A percentile compares a stretch with the other conserved stretches of the same genome.
These are phyloP conservation scores for Clarireedia paspali DNA, from an alignment of 2,329 filamentous ascomycete species.

Conservation along the genomic window DNA sequence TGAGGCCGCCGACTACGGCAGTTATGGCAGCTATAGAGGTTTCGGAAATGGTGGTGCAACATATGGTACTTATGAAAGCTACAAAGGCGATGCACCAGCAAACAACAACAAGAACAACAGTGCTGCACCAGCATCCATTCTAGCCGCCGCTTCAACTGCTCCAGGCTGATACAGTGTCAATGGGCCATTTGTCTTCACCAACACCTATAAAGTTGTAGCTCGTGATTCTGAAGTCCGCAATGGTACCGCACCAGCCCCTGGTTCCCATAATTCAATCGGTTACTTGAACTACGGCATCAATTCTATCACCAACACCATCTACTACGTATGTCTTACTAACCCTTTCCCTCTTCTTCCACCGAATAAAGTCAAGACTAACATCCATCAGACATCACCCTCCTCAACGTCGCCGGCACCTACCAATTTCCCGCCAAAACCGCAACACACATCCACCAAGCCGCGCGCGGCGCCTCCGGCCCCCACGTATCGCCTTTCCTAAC, in stretches of 20 bases:
- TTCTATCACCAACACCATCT: conserved; percentile 27
- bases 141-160: too few species aligned
- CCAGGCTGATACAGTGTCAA: background rate
- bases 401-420: conserved; percentile 38
- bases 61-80: background rate
- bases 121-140: conserved; percentile 5
- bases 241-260: conserved; percentile 27
- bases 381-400: conserved; percentile 37
- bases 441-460: conserved; percentile 43
- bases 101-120: conserved; percentile 5
- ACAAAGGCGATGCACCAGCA: background rate
- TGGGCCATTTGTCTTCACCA: conserved; percentile 34
- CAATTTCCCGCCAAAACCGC: conserved; percentile 38
- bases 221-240: conserved; percentile 40
- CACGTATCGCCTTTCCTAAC: conserved; percentile 40
- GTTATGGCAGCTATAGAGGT: background rate
- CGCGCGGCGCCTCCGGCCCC: conserved; percentile 37
- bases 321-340: conserved; percentile 19
- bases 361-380: background rate
- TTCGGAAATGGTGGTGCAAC: background rate
- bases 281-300: conserved; percentile 44
- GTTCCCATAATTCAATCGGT: conserved; percentile 35
- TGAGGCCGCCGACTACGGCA: background rate
- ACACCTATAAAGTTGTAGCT: conserved; percentile 38
- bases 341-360: background rate